Evolutionary conservation across 768 basidiomycete genomes (phyloP).

Genomic region (Amanita subjunquillea): DNA sequence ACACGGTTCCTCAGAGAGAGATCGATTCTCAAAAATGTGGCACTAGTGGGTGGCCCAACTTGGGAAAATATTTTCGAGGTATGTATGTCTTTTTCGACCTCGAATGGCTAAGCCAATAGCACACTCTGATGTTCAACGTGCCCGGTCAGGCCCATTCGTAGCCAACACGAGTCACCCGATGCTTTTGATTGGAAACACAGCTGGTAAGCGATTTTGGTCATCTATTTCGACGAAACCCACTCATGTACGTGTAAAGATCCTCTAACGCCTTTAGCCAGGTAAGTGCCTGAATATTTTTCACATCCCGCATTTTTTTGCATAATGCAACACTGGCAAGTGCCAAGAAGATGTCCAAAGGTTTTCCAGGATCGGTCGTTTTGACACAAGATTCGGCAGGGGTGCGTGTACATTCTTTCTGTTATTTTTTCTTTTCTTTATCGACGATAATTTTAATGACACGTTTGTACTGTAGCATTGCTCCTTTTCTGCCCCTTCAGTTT

Average conservation of each 20-base stretch:
- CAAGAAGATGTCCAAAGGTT: slow-evolving; percentile 9
- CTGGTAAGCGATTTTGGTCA: slow-evolving; percentile 6
- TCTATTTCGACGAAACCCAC: neutral
- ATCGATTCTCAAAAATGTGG: too few species aligned
- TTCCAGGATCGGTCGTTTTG: slow-evolving; percentile 10
- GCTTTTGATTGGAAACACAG: slow-evolving; percentile 16
- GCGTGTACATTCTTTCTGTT: slow-evolving; percentile 8
- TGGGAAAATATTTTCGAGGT: neutral
- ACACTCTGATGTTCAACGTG: neutral
- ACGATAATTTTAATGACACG: neutral
- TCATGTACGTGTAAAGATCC: neutral
- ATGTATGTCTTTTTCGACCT: neutral
- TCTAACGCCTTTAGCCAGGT: neutral
- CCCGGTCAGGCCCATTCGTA: slow-evolving; percentile 14
- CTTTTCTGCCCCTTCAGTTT: slow-evolving; percentile 20
- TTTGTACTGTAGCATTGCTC: slow-evolving; percentile 20
- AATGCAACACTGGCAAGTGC: slow-evolving; percentile 1
- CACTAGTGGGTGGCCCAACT: neutral
- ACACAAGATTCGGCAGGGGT: slow-evolving; percentile 10
- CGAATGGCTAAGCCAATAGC: neutral
- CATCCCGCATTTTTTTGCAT: too few species aligned
- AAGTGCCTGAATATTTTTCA: neutral
- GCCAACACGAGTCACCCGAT: slow-evolving; percentile 22
- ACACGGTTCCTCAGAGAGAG: too few species aligned
- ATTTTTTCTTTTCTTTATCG: neutral